phyloP scores from a whole-genome alignment of 805 yeast genomes.

The Metschnikowia drakensbergensis region DNA sequence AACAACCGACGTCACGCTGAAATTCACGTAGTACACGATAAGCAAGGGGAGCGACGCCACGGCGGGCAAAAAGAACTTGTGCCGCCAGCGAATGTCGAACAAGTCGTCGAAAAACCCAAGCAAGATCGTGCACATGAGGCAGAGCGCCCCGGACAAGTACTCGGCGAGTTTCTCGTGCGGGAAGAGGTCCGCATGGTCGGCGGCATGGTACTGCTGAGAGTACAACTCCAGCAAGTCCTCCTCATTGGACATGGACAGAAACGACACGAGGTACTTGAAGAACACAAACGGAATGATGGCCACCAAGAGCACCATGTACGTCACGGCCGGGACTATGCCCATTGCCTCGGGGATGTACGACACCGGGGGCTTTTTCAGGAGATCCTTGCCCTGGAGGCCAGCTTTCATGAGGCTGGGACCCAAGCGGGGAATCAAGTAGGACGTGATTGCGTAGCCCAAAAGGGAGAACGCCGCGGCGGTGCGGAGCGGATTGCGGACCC shows the following conservation, averaged over 20 bases:
- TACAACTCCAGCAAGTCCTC: slow-evolving; percentile 30
- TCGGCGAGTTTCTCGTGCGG: slow-evolving; percentile 84
- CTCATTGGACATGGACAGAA: slow-evolving; percentile 35
- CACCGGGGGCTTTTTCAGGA: slow-evolving; percentile 74
- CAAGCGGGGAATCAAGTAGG: slow-evolving; percentile 63
- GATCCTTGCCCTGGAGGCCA: slow-evolving; percentile 83
- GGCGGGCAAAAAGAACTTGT: slow-evolving; percentile 93
- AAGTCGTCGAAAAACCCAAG: slow-evolving; percentile 91
- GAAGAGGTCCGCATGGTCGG: slow-evolving; percentile 42
- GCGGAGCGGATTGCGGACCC: slow-evolving; percentile 43
- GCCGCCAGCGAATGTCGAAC: slow-evolving; percentile 96
- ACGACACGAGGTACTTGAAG: slow-evolving; percentile 60
- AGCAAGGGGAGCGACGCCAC: slow-evolving; percentile 89
- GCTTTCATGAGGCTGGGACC: slow-evolving; percentile 62
- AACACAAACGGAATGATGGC: slow-evolving; percentile 86
- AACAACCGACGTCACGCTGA: slow-evolving; percentile 83
- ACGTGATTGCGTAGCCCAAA: slow-evolving; percentile 60
- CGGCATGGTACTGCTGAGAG: slow-evolving; percentile 31
- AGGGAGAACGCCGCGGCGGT: slow-evolving; percentile 66
- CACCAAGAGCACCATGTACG: slow-evolving; percentile 77
- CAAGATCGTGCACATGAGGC: slow-evolving; percentile 77
- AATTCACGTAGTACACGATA: slow-evolving; percentile 89
- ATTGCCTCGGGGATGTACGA: slow-evolving; percentile 73
- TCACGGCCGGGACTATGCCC: slow-evolving; percentile 84
- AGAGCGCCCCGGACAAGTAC: slow-evolving; percentile 78